A percentile compares a stretch with the other conserved stretches of the same genome.
Conservation (phyloP, 2,329 filamentous ascomycete genomes). For the Thyridium curvatum region DNA sequence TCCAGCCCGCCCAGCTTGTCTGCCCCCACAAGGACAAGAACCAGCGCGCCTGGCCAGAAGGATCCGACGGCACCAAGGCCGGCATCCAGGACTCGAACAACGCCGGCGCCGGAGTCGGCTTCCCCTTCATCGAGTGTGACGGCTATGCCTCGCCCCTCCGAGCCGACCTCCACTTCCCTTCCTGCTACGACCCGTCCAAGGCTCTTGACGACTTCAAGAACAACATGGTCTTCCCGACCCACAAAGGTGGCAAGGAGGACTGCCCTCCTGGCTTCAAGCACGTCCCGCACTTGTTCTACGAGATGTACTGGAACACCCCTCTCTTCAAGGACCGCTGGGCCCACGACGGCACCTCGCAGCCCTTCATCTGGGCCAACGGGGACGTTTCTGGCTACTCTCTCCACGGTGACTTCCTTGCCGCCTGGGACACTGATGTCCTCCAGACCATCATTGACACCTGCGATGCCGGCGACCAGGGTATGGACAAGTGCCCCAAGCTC, state of each 20-base stretch:
- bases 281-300: conserved; percentile 51
- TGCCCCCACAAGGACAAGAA: conserved; percentile 48
- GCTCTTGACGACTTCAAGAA: conserved; percentile 53
- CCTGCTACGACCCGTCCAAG: conserved; percentile 63
- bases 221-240: conserved; percentile 60
- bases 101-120: conserved; percentile 52
- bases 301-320: conserved; percentile 55
- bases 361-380: conserved; percentile 64
- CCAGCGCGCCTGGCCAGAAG: conserved; percentile 44
- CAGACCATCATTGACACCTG: conserved; percentile 64
- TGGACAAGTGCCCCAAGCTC: conserved; percentile 57
- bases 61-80: conserved; percentile 47
- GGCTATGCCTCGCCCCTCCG: conserved; percentile 54
- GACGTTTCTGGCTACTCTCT: conserved; percentile 64
- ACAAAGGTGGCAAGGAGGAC: conserved; percentile 42
- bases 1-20: conserved; percentile 52
- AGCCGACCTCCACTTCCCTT: conserved; percentile 65
- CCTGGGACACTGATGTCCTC: conserved; percentile 61
- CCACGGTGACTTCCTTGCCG: conserved; percentile 69
- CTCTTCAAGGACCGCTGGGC: conserved; percentile 46
- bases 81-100: conserved; percentile 51
- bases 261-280: conserved; percentile 50
- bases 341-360: conserved; percentile 46
- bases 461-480: conserved; percentile 49
- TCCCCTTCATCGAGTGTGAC: conserved; percentile 66